Base-by-base conservation (phyloP, 2,329 filamentous ascomycete species). In the Aspergillus amoenus region DNA sequence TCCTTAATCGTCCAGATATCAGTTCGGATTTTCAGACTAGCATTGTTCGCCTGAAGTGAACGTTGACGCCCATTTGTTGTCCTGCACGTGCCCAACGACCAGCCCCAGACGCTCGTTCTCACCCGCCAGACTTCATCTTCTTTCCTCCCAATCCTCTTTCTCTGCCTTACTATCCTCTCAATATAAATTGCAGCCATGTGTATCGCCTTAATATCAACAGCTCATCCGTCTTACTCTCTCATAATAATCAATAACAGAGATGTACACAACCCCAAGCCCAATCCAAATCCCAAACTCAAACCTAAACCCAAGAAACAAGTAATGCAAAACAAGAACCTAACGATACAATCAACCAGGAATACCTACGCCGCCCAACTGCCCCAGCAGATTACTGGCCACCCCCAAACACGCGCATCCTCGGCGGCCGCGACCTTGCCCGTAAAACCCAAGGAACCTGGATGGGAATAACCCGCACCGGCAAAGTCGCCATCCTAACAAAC, bases 171-270 rank as follows among this genome's bases (percentile, higher is more conserved):
- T 41, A 40, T 53, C 30, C 41, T 3, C 21, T 32, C 30, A 39
- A 39, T n/a, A 13, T 13, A 13, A 8, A 43, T 12, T 12, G 15
- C 17, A 53, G 55, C 42, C 7, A 90, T 90, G 88, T 90, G 88
- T 71, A 90, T 90, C 73, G 84, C 83, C 42, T 78, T 90, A 44
- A 73, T 88, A 50, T 88, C 86, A 18, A 90, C 87, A 22, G 79
- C 84, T 48, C 88, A 90, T 68, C 87, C 88, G 9, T 79, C 82
- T 60, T 90, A 90, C 72, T 81, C 87, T 42, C 79, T 90, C 6
- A 63, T 63, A 41, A 37, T 90, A 59, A 79, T 92, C 69, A 85
- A 92, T 76, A 93, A 93, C 72, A 84, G 90, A 65, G 90, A 93
- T 77, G 89, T 81, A 73, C 55, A 68, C 58, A 22, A 11, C 37